Conservation (phyloP, 1,284 basidiomycete species). For the Rhizoctonia solani region DNA sequence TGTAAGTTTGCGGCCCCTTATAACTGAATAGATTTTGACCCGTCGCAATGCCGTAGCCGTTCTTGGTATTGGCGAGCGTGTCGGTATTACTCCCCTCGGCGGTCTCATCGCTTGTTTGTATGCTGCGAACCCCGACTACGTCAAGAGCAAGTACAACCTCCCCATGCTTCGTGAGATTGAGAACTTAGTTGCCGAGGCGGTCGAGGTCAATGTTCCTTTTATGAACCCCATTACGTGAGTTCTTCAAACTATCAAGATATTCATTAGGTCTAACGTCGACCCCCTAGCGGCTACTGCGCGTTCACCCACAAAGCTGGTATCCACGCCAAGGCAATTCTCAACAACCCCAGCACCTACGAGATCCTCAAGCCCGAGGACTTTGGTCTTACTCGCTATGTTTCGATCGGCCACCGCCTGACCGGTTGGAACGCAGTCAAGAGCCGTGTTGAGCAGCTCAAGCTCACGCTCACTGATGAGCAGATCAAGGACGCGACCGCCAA, state of each 20-base stretch:
- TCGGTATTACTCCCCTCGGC: slow-evolving; percentile 97
- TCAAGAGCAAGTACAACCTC: slow-evolving; percentile 99
- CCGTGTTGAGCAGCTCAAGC: slow-evolving; percentile 94
- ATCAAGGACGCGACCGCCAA: slow-evolving; percentile 98
- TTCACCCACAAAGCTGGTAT: slow-evolving; percentile 99
- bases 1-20: slow-evolving; percentile 55
- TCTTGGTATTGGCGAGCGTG: slow-evolving; percentile 98
- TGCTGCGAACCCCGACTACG: slow-evolving; percentile 95
- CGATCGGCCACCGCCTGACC: slow-evolving; percentile 94
- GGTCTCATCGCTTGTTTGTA: slow-evolving; percentile 97
- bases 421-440: slow-evolving; percentile 99
- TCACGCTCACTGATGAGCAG: slow-evolving; percentile 84
- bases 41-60: slow-evolving; percentile 54
- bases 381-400: slow-evolving; percentile 96
- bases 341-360: slow-evolving; percentile 99
- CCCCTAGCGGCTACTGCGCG: slow-evolving; percentile 87
- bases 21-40: slow-evolving; percentile 21
- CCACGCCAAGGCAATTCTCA: slow-evolving; percentile 99
- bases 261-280: neutral
- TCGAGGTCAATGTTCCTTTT: slow-evolving; percentile 98
- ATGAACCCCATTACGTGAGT: slow-evolving; percentile 89
- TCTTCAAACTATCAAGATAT: neutral
- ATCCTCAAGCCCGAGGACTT: slow-evolving; percentile 98
- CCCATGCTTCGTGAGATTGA: slow-evolving; percentile 97
- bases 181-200: slow-evolving; percentile 98